Conservation (phyloP, 2,329 filamentous ascomycete species). For the Ceratocystis harringtonii region DNA sequence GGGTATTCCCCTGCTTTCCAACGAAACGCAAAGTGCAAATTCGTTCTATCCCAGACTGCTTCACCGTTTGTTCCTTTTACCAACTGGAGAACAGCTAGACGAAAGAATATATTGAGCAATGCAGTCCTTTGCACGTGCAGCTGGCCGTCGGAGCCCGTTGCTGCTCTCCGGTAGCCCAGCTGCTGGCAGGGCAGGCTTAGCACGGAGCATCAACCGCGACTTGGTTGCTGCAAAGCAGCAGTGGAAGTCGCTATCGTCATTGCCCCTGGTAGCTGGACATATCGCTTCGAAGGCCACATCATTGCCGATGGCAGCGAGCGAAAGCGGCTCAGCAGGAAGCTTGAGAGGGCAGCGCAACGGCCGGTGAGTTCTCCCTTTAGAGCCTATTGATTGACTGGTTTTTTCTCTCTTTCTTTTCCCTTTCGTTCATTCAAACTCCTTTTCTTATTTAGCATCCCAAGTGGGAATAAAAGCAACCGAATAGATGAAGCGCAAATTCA, state of each 20-base stretch:
- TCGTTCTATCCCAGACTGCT: background rate
- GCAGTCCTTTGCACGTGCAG: constrained; percentile 15
- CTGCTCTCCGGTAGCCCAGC: background rate
- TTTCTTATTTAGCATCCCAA: constrained; percentile 3
- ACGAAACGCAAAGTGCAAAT: too few species aligned
- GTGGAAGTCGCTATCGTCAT: background rate
- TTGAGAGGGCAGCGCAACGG: background rate
- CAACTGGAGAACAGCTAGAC: background rate
- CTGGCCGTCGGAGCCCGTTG: background rate
- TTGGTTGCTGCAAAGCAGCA: background rate
- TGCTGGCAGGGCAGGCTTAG: background rate
- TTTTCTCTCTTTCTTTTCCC: constrained; percentile 1
- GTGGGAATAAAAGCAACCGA: background rate
- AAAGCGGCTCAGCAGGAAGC: background rate
- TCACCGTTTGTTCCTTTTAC: too few species aligned
- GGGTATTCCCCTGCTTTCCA: too few species aligned
- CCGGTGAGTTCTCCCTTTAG: constrained; percentile 10
- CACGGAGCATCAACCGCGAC: background rate
- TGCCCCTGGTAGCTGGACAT: background rate
- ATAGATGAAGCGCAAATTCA: too few species aligned
- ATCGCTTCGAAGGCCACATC: background rate
- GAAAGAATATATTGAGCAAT: background rate
- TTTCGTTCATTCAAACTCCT: background rate
- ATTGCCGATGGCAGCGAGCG: background rate
- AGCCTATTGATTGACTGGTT: background rate